phyloP scores from a whole-genome alignment of 805 yeast genomes.

The Candida caryicola region DNA sequence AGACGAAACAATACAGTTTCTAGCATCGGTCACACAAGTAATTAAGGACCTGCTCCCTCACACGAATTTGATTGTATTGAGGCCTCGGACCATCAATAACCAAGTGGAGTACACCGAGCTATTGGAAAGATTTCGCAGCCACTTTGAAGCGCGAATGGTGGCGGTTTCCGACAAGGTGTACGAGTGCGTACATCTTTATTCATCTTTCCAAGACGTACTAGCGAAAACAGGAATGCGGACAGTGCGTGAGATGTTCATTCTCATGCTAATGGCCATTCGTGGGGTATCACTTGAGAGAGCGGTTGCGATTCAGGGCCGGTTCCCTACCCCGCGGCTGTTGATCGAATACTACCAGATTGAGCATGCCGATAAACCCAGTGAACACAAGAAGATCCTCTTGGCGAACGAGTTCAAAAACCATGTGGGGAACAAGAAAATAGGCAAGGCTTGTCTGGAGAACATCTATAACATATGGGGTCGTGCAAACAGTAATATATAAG shows the following conservation, averaged over 20 bases:
- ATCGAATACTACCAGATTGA: conserved; percentile 43
- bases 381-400: conserved; percentile 28
- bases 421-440: conserved; percentile 52
- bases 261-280: conserved; percentile 72
- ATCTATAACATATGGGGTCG: conserved; percentile 59
- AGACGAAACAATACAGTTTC: conserved; percentile 69
- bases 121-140: conserved; percentile 41
- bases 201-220: conserved; percentile 59
- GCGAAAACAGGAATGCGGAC: conserved; percentile 70
- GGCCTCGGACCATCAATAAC: conserved; percentile 46
- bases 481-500: background rate
- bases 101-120: conserved; percentile 50
- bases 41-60: conserved; percentile 37
- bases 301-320: conserved; percentile 63
- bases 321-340: conserved; percentile 66
- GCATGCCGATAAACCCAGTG: conserved; percentile 14
- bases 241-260: conserved; percentile 69
- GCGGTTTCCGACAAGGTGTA: conserved; percentile 11
- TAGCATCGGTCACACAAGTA: conserved; percentile 47
- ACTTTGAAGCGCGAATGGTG: conserved; percentile 35
- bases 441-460: conserved; percentile 48
- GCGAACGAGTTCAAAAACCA: conserved; percentile 35
- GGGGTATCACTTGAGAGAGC: conserved; percentile 91
- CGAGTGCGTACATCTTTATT: conserved; percentile 36
- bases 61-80: conserved; percentile 43